Conservation (phyloP, 345 rosid genomes). For the Hirschfeldia incana region DNA sequence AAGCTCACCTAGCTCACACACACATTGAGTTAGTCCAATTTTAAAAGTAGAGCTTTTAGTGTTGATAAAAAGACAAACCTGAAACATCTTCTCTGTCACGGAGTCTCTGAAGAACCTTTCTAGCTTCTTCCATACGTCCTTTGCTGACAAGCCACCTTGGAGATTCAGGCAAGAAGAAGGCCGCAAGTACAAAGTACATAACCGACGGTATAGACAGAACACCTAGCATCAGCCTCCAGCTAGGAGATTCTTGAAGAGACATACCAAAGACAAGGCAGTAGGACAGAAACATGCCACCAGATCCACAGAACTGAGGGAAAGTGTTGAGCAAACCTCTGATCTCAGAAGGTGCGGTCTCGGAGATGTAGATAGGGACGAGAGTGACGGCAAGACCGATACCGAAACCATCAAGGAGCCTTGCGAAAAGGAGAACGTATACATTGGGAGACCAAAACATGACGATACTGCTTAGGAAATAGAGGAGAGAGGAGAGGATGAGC, state of each 20-base stretch:
- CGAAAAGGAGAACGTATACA: slow-evolving; percentile 67
- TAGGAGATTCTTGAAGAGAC: slow-evolving; percentile 70
- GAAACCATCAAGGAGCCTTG: slow-evolving; percentile 77
- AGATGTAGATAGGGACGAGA: slow-evolving; percentile 73
- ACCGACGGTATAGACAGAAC: slow-evolving; percentile 71
- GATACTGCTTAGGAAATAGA: slow-evolving; percentile 69
- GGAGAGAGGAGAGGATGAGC: slow-evolving; percentile 69
- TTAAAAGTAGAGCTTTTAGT: slow-evolving; percentile 5
- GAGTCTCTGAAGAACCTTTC: slow-evolving; percentile 64
- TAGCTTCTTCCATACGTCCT: slow-evolving; percentile 81
- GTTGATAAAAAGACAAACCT: slow-evolving; percentile 47
- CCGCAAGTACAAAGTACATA: slow-evolving; percentile 50
- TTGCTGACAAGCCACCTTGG: slow-evolving; percentile 96
- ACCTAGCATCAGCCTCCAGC: slow-evolving; percentile 90
- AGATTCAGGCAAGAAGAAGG: slow-evolving; percentile 86
- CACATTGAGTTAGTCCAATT: background rate
- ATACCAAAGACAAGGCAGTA: slow-evolving; percentile 83
- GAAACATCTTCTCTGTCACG: slow-evolving; percentile 86
- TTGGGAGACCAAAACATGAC: slow-evolving; percentile 87
- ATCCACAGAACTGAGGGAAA: slow-evolving; percentile 78
- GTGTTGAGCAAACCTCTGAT: slow-evolving; percentile 77
- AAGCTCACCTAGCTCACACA: slow-evolving; percentile 63
- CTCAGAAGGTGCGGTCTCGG: slow-evolving; percentile 85
- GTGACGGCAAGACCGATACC: slow-evolving; percentile 84
- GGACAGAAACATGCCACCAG: slow-evolving; percentile 79